Conservation (phyloP, 768 basidiomycete genomes). For the Obba rivulosa region DNA sequence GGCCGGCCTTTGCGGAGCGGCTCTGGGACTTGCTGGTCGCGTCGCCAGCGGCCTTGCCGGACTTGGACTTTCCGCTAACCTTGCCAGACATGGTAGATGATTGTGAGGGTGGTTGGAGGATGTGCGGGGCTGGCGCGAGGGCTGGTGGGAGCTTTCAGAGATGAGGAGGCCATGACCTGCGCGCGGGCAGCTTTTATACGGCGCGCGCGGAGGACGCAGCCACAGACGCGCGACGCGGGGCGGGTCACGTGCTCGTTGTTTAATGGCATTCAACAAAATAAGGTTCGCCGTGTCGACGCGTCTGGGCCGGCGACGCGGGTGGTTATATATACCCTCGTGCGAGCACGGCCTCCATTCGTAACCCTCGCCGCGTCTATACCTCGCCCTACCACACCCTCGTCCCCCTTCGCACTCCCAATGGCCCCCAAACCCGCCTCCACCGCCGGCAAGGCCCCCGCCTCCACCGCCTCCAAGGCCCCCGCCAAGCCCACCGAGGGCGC, state of each 20-base stretch:
- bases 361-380: slow-evolving; percentile 1
- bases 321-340: slow-evolving; percentile 18
- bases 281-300: slow-evolving; percentile 22
- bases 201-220: neutral
- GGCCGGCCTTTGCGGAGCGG: slow-evolving; percentile 70
- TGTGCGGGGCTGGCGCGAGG: slow-evolving; percentile 9
- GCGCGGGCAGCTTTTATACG: slow-evolving; percentile 12
- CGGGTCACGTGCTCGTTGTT: slow-evolving; percentile 20
- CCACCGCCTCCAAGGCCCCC: slow-evolving; percentile 55
- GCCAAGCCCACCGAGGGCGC: slow-evolving; percentile 45
- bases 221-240: slow-evolving; percentile 1
- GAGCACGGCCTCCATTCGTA: slow-evolving; percentile 6
- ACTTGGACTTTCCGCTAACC: slow-evolving; percentile 55
- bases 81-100: slow-evolving; percentile 35
- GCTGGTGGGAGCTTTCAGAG: slow-evolving; percentile 9
- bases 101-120: slow-evolving; percentile 1
- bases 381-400: slow-evolving; percentile 2
- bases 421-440: slow-evolving; percentile 77
- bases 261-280: slow-evolving; percentile 22
- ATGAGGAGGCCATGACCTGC: neutral
- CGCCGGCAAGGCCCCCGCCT: slow-evolving; percentile 78
- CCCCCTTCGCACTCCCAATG: slow-evolving; percentile 32
- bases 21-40: slow-evolving; percentile 51
- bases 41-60: slow-evolving; percentile 54
- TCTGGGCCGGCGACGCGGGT: slow-evolving; percentile 15